These are phyloP conservation scores for Vinca major DNA, from an alignment of 305 asterid species.

Conservation along the genomic window DNA sequence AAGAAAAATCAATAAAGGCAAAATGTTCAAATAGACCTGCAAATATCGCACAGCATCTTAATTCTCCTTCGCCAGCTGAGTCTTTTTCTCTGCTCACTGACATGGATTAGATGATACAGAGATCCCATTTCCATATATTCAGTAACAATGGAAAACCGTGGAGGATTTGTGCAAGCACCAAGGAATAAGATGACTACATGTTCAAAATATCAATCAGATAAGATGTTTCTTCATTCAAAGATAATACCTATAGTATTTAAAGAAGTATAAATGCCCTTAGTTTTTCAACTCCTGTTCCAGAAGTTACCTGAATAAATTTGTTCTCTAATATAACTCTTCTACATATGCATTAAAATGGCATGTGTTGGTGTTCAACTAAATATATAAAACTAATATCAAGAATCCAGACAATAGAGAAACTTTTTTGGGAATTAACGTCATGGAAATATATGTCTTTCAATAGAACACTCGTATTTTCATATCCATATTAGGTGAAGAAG, in stretches of 20 bases:
- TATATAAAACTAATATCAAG: too few relatives aligned
- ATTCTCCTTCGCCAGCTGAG: constrained; percentile 78
- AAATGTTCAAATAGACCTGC: constrained; percentile 47
- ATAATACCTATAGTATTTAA: neutral
- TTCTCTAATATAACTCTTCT: neutral
- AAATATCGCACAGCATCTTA: constrained; percentile 91
- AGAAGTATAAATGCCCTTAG: neutral
- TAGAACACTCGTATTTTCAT: too few relatives aligned
- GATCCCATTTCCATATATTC: constrained; percentile 99
- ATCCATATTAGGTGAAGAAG: too few relatives aligned
- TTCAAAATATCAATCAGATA: neutral
- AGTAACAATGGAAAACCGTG: constrained; percentile 78
- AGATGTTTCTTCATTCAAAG: neutral
- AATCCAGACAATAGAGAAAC: too few relatives aligned
- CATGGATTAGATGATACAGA: constrained; percentile 70
- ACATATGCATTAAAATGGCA: neutral
- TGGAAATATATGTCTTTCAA: too few relatives aligned
- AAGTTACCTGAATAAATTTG: neutral
- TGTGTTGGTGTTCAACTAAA: too few relatives aligned
- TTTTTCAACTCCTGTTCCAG: neutral
- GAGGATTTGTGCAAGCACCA: constrained; percentile 97
- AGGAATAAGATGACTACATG: constrained; percentile 80
- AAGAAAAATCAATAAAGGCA: too few relatives aligned
- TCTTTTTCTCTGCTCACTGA: constrained; percentile 88
- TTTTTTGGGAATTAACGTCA: too few relatives aligned